Conservation (phyloP, 2,329 filamentous ascomycete species). For the Chaetothyriales sp. region DNA sequence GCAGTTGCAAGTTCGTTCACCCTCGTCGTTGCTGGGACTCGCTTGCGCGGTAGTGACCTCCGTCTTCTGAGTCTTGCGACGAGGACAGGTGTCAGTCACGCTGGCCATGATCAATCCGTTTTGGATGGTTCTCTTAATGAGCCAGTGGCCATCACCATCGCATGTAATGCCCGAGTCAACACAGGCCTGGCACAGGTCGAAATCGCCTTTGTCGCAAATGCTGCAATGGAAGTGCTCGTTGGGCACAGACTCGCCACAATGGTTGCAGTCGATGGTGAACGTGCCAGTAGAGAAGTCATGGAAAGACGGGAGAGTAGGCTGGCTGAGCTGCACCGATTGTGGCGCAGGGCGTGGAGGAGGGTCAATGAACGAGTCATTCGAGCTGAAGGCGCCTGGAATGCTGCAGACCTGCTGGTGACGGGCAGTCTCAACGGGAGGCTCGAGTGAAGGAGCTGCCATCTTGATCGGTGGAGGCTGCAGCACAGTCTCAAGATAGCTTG, state of each 20-base stretch:
- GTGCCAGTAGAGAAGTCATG: conserved; percentile 25
- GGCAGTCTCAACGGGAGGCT: conserved; percentile 9
- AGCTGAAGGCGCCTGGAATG: conserved; percentile 12
- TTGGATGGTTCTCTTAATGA: conserved; percentile 77
- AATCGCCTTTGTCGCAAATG: conserved; percentile 84
- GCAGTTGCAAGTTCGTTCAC: conserved; percentile 43
- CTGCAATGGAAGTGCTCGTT: conserved; percentile 88
- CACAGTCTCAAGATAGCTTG: conserved; percentile 30
- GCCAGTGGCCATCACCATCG: conserved; percentile 67
- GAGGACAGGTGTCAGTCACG: conserved; percentile 63
- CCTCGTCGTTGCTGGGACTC: conserved; percentile 8
- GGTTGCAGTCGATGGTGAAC: conserved; percentile 89
- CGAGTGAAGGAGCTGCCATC: conserved; percentile 4
- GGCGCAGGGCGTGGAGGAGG: conserved; percentile 1
- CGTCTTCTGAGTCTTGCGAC: conserved; percentile 34
- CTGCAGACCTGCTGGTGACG: conserved; percentile 10
- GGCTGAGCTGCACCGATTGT: conserved; percentile 12
- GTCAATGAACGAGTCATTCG: conserved; percentile 3
- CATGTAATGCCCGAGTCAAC: conserved; percentile 63
- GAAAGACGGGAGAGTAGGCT: conserved; percentile 22
- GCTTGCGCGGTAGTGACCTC: conserved; percentile 9
- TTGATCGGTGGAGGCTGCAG: conserved; percentile 15
- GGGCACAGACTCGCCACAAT: conserved; percentile 63
- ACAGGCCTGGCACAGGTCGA: conserved; percentile 75
- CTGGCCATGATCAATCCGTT: conserved; percentile 70